A percentile compares a stretch with the other conserved stretches of the same genome.
These are phyloP conservation scores for Draba incana DNA, from an alignment of 345 rosid genomes.

Conservation along the genomic window DNA sequence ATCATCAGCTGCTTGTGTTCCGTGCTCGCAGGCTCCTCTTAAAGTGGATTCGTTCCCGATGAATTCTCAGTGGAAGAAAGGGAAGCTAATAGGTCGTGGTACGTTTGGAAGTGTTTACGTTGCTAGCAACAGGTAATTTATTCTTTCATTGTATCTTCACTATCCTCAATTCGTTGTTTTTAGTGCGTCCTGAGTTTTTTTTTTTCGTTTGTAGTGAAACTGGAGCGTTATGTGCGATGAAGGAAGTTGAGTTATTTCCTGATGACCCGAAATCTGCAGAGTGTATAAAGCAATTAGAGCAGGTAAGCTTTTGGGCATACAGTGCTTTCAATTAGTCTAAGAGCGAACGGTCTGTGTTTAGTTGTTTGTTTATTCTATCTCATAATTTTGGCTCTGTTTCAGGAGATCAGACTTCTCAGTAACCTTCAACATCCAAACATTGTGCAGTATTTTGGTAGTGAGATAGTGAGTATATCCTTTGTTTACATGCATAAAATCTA, in stretches of 20 bases:
- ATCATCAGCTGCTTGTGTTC: slow-evolving; percentile 45
- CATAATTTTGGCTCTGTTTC: slow-evolving; percentile 32
- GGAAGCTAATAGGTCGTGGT: slow-evolving; percentile 98
- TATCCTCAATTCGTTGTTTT: neutral
- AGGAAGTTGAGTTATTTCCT: slow-evolving; percentile 89
- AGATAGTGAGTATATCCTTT: slow-evolving; percentile 68
- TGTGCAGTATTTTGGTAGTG: slow-evolving; percentile 98
- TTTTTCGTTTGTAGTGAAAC: slow-evolving; percentile 62
- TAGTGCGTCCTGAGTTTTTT: slow-evolving; percentile 21
- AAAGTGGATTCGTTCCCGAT: slow-evolving; percentile 54
- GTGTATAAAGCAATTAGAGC: slow-evolving; percentile 82
- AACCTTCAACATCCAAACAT: slow-evolving; percentile 91
- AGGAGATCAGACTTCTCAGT: slow-evolving; percentile 96
- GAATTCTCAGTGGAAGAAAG: slow-evolving; percentile 84
- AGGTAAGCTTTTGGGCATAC: slow-evolving; percentile 51
- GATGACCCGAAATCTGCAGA: slow-evolving; percentile 93
- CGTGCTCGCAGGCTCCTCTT: slow-evolving; percentile 41
- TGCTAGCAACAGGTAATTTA: slow-evolving; percentile 73
- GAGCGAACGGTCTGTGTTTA: neutral
- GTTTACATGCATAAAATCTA: slow-evolving; percentile 21
- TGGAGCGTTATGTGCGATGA: slow-evolving; percentile 97
- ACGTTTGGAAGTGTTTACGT: slow-evolving; percentile 97
- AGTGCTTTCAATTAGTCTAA: slow-evolving; percentile 1
- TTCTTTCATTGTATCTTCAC: slow-evolving; percentile 6
- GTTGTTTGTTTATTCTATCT: slow-evolving; percentile 12